Conservation (phyloP, 208 protist genomes). For the Crithidia brevicula region DNA sequence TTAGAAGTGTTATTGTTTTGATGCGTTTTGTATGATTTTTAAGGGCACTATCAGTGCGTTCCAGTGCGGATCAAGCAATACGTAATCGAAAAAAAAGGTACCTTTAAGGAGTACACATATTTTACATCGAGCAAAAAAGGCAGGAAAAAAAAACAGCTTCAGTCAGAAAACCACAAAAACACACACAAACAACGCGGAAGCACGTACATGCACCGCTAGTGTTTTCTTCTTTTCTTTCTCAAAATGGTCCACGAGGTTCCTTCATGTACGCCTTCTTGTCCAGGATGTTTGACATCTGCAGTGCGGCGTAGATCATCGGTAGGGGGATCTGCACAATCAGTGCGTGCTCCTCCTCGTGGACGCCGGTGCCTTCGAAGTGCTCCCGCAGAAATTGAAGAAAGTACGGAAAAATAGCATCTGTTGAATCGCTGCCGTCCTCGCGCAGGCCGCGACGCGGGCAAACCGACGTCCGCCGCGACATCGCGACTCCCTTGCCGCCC, state of each 20-base stretch:
- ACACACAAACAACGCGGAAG: too few relatives aligned
- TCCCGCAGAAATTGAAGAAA: conserved; percentile 78
- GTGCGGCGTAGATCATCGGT: conserved; percentile 53
- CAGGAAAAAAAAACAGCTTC: background rate
- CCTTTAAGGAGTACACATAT: too few relatives aligned
- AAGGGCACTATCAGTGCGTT: too few relatives aligned
- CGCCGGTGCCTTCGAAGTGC: conserved; percentile 57
- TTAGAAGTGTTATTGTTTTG: too few relatives aligned
- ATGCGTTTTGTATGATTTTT: too few relatives aligned
- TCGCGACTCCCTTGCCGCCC: background rate
- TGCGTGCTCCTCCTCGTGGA: conserved; percentile 68
- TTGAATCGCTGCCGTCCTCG: conserved; percentile 29
- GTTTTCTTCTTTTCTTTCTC: background rate
- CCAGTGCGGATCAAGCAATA: too few relatives aligned
- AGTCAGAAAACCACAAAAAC: background rate
- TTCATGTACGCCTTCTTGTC: conserved; percentile 68
- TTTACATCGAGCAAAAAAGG: too few relatives aligned
- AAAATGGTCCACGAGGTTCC: conserved; percentile 60
- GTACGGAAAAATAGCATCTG: conserved; percentile 68
- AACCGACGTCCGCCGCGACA: conserved; percentile 28
- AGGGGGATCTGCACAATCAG: conserved; percentile 72
- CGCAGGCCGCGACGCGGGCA: conserved; percentile 12
- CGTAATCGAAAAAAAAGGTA: too few relatives aligned
- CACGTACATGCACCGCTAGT: too few relatives aligned
- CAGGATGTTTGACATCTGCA: conserved; percentile 65